Evolutionary conservation across 2,329 filamentous ascomycete species (phyloP), one percentile per base, ranked within the genome.

Genomic region (Macrophomina pseudophaseolina): DNA sequence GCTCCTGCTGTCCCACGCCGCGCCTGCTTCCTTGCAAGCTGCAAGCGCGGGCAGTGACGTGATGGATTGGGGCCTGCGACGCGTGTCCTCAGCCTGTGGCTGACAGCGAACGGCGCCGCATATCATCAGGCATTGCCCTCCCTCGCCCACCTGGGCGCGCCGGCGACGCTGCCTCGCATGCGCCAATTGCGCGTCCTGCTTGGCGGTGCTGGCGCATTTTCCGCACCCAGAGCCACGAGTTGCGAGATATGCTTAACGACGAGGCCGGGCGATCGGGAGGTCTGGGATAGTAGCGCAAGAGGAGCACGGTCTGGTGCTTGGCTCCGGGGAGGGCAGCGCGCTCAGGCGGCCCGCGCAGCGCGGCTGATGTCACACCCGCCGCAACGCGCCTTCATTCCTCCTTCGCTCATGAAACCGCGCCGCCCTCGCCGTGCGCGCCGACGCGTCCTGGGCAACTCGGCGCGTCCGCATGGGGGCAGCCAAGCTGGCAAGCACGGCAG

Each of bases 11-110:
- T 16, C 44, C 23, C 18, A 16, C 56, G 58, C 58, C 30, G 7
- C 35, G 35, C 35, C 11, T 38, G 58, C 58, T 49, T 62, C 58
- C 58, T 62, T 62, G 58, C 58, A 28, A 28, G 12, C 32, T 62
- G 58, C 42, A 49, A 23, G 44, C 58, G 58, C 58, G 58, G 40
- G 9, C 14, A 62, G 58, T 62, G 58, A 62, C 58, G 58, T 62
- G 58, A 62, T 62, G 58, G 58, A 62, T 49, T 62, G 58, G 44
- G 42, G 32, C n/a, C 32, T 62, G 44, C 42, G 58, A 62, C 58
- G 58, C 58, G 58, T 62, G 58, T 62, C 58, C 40, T 16, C 32
- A 28, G 44, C 9, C 42, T 62, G 58, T 62, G 58, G 58, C 58
- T 62, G 58, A 62, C 58, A 62, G 58, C 58, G 46, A 44, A 38